These are phyloP conservation scores for Claviceps sp. DNA, from an alignment of 2,329 filamentous ascomycete genomes.

Conservation along the genomic window DNA sequence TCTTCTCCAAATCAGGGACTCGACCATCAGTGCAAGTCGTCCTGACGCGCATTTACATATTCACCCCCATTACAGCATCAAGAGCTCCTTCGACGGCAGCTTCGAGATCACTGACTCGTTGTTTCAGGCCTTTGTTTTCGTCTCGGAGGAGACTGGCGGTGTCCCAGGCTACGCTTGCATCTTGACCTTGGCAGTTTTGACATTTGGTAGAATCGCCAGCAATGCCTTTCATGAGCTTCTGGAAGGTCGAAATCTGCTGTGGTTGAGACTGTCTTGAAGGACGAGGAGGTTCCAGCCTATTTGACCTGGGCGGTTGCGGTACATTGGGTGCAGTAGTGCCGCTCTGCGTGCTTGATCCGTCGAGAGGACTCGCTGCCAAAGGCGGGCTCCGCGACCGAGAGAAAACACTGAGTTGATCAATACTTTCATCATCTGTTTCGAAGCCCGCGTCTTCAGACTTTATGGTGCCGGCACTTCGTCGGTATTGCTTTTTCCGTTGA, in stretches of 20 bases:
- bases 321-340: slow-evolving; percentile 2
- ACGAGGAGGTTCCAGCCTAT: slow-evolving; percentile 14
- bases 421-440: slow-evolving; percentile 39
- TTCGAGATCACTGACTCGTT: slow-evolving; percentile 44
- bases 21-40: background rate
- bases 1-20: background rate
- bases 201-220: slow-evolving; percentile 29
- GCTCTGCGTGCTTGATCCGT: background rate
- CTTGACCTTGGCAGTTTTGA: slow-evolving; percentile 43
- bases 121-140: slow-evolving; percentile 50
- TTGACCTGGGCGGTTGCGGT: slow-evolving; percentile 11
- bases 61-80: slow-evolving; percentile 42
- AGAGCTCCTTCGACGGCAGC: slow-evolving; percentile 46
- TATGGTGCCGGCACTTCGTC: slow-evolving; percentile 29
- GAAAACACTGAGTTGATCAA: slow-evolving; percentile 44
- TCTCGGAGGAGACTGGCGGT: slow-evolving; percentile 47
- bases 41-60: background rate
- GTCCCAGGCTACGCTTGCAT: slow-evolving; percentile 49
- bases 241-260: slow-evolving; percentile 22
- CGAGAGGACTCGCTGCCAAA: slow-evolving; percentile 19
- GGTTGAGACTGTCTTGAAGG: slow-evolving; percentile 23
- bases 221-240: slow-evolving; percentile 29
- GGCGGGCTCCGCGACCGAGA: slow-evolving; percentile 47
- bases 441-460: slow-evolving; percentile 28
- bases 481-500: slow-evolving; percentile 26